phyloP scores from a whole-genome alignment of 225 moss, liverwort and hornwort genomes.

The Bryoerythrophyllum caledonicum region DNA sequence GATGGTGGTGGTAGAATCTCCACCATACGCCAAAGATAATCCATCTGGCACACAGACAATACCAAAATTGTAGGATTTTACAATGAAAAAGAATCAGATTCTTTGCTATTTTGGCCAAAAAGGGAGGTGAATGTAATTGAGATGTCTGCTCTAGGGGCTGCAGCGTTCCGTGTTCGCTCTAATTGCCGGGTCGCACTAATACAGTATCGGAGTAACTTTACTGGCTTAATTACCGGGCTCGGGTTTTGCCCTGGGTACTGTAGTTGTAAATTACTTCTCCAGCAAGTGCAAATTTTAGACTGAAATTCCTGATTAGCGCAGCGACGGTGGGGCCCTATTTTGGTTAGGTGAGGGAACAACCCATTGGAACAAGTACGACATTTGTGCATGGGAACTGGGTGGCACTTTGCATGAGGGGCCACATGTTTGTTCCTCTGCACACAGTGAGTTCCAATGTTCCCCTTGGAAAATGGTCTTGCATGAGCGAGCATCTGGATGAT shows the following conservation, averaged over 20 bases:
- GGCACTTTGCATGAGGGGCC: not conserved
- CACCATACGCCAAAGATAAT: not conserved
- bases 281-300: not conserved
- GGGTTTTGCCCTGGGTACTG: not conserved
- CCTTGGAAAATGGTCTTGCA: not conserved
- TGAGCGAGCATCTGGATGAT: not conserved
- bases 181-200: not conserved
- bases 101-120: not conserved
- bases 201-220: not conserved
- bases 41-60: too few relatives aligned
- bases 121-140: not conserved
- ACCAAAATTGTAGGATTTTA: not conserved
- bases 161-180: not conserved
- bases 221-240: not conserved
- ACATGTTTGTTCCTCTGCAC: not conserved
- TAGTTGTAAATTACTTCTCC: not conserved
- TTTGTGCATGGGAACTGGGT: not conserved
- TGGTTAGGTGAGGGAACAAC: not conserved
- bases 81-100: not conserved
- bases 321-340: fast-evolving
- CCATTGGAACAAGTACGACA: slow-evolving; percentile 11
- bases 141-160: not conserved
- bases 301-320: not conserved
- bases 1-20: not conserved
- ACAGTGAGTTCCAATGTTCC: not conserved